Conservation (phyloP, 2,329 filamentous ascomycete species). For the Ceratocystis papillata region DNA sequence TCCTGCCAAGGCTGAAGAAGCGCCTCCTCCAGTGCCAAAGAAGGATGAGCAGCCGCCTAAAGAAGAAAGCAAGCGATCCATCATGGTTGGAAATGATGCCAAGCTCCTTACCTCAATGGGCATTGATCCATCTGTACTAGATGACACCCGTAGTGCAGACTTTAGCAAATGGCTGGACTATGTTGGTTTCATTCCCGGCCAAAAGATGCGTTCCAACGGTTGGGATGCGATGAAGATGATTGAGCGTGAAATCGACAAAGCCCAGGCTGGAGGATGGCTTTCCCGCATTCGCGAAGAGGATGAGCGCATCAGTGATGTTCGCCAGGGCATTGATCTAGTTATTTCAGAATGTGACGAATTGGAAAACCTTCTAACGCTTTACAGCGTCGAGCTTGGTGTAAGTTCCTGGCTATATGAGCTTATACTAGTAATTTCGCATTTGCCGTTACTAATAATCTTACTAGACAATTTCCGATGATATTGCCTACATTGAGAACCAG, state of each 20-base stretch:
- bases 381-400: constrained; percentile 86
- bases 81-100: constrained; percentile 60
- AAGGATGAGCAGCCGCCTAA: constrained; percentile 32
- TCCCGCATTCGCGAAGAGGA: constrained; percentile 77
- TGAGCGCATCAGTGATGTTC: constrained; percentile 77
- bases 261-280: constrained; percentile 88
- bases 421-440: background rate
- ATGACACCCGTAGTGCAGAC: constrained; percentile 58
- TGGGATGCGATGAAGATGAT: constrained; percentile 74
- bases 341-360: constrained; percentile 93
- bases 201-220: constrained; percentile 60
- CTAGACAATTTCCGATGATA: constrained; percentile 86
- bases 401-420: constrained; percentile 31
- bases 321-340: constrained; percentile 74
- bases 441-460: background rate
- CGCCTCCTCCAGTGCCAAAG: constrained; percentile 29
- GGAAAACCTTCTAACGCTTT: constrained; percentile 85
- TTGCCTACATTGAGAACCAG: constrained; percentile 94
- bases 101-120: constrained; percentile 70
- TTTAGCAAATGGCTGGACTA: constrained; percentile 76
- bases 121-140: constrained; percentile 65
- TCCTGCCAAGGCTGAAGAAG: constrained; percentile 8
- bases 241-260: constrained; percentile 76
- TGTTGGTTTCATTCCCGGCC: constrained; percentile 74
- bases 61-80: constrained; percentile 40